Evolutionary conservation across 1,139 yeast species (phyloP), one percentile per base, ranked within the genome.

Genomic region (Taphrina populina): DNA sequence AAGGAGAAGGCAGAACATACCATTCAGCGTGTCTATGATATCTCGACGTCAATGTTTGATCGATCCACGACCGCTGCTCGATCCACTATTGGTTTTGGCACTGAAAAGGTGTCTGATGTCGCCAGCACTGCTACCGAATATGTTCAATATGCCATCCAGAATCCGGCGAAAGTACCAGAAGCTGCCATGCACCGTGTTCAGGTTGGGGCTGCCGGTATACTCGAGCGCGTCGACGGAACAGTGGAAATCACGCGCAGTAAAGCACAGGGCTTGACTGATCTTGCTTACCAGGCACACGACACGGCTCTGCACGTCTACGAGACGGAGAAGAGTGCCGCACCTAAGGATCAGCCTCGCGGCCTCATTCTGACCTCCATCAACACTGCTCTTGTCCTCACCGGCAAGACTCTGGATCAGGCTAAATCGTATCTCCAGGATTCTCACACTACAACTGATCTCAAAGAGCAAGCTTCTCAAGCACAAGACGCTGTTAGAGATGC

Each of bases 321-420:
- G 32, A 15, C 20, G 15, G 46, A 37, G 24, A 15, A 30, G 17
- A 39, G 39, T 11, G 29, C 36, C 10, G 54, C 54, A n/a, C 54
- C 54, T 2, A 33, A 49, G 15, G 54, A 39, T 30, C 46, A 37
- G 32, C 54, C 54, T 15, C 19, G 46, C 6, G 39, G 54, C 13
- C 40, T 39, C 10, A 23, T 39, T 26, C 15, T 37, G 20, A 39
- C 46, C 30, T 10, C 40, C 33, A 30, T 49, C 54, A 49, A 37
- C 32, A 32, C 54, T 7, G 36, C 46, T 10, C 32, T 49, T 7
- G 44, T 39, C 24, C 39, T 49, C 15, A 39, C 39, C 15, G 36
- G 39, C 4, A 41, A 49, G 39, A 33, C 46, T 10, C 32, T 49
- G 11, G 36, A 30, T 26, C 46, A 49, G 6, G 46, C 46, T 13